Evolutionary conservation across 768 basidiomycete species (phyloP).

Genomic region (Tylopilus subfusipes): DNA sequence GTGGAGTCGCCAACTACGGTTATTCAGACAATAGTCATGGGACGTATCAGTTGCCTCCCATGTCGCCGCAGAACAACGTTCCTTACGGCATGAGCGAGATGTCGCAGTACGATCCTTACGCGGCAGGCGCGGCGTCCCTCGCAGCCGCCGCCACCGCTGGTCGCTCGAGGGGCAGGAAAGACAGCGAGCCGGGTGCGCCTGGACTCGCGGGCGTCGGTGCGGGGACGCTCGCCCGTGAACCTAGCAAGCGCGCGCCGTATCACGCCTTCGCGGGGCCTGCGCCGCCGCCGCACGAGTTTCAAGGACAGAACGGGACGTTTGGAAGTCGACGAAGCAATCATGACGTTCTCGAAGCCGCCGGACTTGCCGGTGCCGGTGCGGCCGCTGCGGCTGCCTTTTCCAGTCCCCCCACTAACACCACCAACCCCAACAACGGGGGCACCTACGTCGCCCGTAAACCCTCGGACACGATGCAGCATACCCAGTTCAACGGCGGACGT

Average conservation of each 20-base stretch:
- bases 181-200: constrained; percentile 34
- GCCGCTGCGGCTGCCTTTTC: neutral
- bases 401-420: neutral
- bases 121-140: constrained; percentile 19
- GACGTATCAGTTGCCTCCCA: constrained; percentile 49
- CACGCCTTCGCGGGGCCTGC: constrained; percentile 37
- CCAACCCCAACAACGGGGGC: neutral
- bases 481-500: constrained; percentile 18
- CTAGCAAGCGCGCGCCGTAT: constrained; percentile 34
- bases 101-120: constrained; percentile 37
- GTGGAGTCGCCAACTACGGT: constrained; percentile 26
- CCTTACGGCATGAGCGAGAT: constrained; percentile 52
- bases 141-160: constrained; percentile 23
- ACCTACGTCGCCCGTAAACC: constrained; percentile 22
- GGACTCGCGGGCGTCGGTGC: constrained; percentile 39
- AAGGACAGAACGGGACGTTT: constrained; percentile 9
- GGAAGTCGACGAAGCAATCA: constrained; percentile 24
- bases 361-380: constrained; percentile 18
- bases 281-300: constrained; percentile 19
- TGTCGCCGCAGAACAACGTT: constrained; percentile 37
- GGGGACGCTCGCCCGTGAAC: constrained; percentile 29
- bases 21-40: constrained; percentile 56
- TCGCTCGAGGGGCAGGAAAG: constrained; percentile 26
- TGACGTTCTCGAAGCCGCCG: constrained; percentile 30
- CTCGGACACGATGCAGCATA: constrained; percentile 27